phyloP scores from a whole-genome alignment of 2,329 filamentous ascomycete genomes.

The Ascochyta pisi region DNA sequence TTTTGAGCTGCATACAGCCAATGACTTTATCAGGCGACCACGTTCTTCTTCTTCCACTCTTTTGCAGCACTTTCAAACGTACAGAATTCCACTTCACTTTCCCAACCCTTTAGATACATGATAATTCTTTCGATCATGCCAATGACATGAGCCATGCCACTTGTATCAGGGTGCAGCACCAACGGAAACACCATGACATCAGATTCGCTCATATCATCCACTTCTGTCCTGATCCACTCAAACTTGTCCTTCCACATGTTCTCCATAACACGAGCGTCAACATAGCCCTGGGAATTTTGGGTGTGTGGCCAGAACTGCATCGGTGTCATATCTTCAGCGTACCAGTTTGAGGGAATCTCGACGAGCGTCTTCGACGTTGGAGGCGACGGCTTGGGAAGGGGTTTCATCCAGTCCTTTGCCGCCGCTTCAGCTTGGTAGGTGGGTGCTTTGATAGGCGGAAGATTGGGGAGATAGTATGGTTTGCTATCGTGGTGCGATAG shows the following conservation, averaged over 20 bases:
- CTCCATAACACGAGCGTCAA: conserved; percentile 63
- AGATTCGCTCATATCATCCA: conserved; percentile 45
- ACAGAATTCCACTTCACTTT: conserved; percentile 55
- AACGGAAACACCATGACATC: conserved; percentile 58
- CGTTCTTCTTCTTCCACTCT: conserved; percentile 46
- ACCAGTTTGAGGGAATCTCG: conserved; percentile 60
- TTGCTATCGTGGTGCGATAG: conserved; percentile 59
- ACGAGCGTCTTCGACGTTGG: conserved; percentile 47
- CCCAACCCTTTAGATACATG: conserved; percentile 57
- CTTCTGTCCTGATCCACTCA: conserved; percentile 57
- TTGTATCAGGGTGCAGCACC: conserved; percentile 65
- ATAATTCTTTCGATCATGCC: conserved; percentile 63
- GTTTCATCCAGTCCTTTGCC: conserved; percentile 57
- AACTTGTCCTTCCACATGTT: conserved; percentile 68
- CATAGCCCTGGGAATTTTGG: conserved; percentile 64
- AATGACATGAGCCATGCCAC: conserved; percentile 67
- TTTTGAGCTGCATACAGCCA: no score
- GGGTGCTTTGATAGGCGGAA: conserved; percentile 51
- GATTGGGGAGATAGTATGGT: conserved; percentile 57
- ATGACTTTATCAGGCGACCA: not conserved
- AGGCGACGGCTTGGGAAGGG: conserved; percentile 33
- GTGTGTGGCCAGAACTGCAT: conserved; percentile 56
- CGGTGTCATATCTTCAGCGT: conserved; percentile 60
- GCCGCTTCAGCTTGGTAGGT: conserved; percentile 48
- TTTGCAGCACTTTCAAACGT: conserved; percentile 54